These are phyloP conservation scores for Petunia axillaris DNA, from an alignment of 257 asterid species.

Conservation along the genomic window DNA sequence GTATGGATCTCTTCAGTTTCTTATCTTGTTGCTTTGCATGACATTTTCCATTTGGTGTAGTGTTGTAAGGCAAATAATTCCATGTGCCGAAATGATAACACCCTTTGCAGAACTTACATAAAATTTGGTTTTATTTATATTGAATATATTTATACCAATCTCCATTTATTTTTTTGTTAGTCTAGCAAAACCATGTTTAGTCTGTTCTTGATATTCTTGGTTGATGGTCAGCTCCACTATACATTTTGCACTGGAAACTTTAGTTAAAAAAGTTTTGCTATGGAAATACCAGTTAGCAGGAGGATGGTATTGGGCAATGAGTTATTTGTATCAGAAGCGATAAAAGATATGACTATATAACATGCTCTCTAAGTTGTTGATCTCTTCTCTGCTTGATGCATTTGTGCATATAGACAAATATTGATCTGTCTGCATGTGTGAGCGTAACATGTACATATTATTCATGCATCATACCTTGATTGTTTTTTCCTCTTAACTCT, in stretches of 20 bases:
- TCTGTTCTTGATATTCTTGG: not conserved
- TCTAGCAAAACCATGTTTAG: not conserved
- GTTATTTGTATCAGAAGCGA: slow-evolving; percentile 4
- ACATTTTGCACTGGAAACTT: not conserved
- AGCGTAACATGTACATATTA: not conserved
- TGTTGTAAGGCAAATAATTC: not conserved
- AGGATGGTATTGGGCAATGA: not conserved
- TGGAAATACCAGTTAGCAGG: not conserved
- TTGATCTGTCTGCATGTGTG: not conserved
- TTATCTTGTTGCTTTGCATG: slow-evolving; percentile 8
- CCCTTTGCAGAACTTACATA: not conserved
- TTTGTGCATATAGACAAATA: not conserved
- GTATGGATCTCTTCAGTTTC: not conserved
- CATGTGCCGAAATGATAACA: not conserved
- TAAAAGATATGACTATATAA: not conserved
- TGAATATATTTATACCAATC: not conserved
- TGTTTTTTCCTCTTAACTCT: slow-evolving; percentile 32
- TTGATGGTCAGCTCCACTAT: not conserved
- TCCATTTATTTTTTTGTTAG: not conserved
- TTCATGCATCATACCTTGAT: not conserved
- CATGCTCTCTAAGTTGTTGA: not conserved
- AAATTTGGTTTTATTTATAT: not conserved
- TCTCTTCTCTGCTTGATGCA: not conserved
- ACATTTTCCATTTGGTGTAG: not conserved
- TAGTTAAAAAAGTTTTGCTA: too few species aligned